Evolutionary conservation across 2,329 filamentous ascomycete species (phyloP), one percentile per base, ranked within the genome.

Genomic region (Ophiosphaerella korrae): DNA sequence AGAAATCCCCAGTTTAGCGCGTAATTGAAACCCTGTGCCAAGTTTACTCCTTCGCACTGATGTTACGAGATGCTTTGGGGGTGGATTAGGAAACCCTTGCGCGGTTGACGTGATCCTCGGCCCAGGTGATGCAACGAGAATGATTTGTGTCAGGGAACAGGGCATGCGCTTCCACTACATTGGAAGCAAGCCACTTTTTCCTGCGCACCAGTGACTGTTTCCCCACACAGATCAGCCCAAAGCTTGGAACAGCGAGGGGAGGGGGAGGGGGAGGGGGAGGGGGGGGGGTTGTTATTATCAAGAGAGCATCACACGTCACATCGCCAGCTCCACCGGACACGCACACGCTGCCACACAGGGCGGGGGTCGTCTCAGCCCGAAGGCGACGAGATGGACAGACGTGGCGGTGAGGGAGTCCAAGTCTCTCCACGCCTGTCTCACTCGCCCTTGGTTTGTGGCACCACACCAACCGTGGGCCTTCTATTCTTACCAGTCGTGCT

Each of bases 61-160:
- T 50, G 69, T 71, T 73, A 71, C 66, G 70, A 68, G 57, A 68
- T 61, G 50, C 48, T 60, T 58, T 65, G 62, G 53, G 43, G 21
- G 18, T 21, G 6, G 26, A 47, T 52, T 48, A 35, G 33, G 29
- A 52, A 51, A 36, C 21, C 38, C 46, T 49, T 50, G 45, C 42
- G 44, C 33, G 64, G 23, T 42, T 73, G 69, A 73, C 67, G 69
- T 72, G 69, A 68, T 73, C 55, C 49, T 24, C 39, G 53, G 56
- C 58, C 55, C 62, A 53, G 62, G 58, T 67, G 67, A 64, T 63
- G 67, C 63, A 64, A 68, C 46, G 46, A 53, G 51, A 51, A 57
- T 43, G 48, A 50, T 41, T 45, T 32, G n/a, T 24, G 42, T 44
- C 49, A 57, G 57, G 60, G 58, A 50, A 53, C 50, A 21, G 58